Base-by-base conservation (phyloP, 2,329 filamentous ascomycete species). In the Didymellaceae sp. region DNA sequence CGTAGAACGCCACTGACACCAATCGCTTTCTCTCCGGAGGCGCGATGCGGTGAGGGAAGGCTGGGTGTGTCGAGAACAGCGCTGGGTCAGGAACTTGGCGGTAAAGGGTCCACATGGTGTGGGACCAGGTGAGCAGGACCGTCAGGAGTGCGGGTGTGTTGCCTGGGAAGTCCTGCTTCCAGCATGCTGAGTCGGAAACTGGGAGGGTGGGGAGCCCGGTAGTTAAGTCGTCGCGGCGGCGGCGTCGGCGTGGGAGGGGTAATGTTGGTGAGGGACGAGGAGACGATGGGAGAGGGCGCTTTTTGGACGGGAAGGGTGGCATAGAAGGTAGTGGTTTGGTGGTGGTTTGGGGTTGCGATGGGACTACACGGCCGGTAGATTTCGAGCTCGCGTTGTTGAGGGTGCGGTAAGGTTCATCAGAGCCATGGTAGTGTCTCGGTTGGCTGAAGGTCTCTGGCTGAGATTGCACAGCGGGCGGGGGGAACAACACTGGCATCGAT, bases 1-100 rank as follows among this genome's bases (percentile, higher is more conserved):
- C 59, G 39, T 60, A 67, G 39, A 67, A 65, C 20, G 48, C 45
- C 11, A 61, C 40, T 0, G 58, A 58, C n/a, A 65, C 10, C 4
- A 66, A 47, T 6, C 45, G 37, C 14, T 54, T 31, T 10, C 48
- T 48, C 10, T 50, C 21, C 5, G 65, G 63, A 6, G 42, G 42
- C 1, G 39, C 35, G 32, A 62, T 20, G 4, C 37, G 30, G 20
- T 50, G 57, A 6, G 61, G 54, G n/a, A 66, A 66, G 1, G 54
- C 48, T 10, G 54, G 32, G 31, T 66, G 57, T 14, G 50, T 26
- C 1, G 54, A 33, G 25, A 67, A 57, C 16, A 52, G 24, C 22
- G 53, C 35, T 1, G 46, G 41, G 17, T 58, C 39, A 1, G 48
- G 52, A n/a, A 55, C 26, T 18, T 30, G 42, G 9, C 30, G 16